A percentile compares a stretch with the other conserved stretches of the same genome.
phyloP scores from a whole-genome alignment of 768 basidiomycete species.

The Mycena galopus region DNA sequence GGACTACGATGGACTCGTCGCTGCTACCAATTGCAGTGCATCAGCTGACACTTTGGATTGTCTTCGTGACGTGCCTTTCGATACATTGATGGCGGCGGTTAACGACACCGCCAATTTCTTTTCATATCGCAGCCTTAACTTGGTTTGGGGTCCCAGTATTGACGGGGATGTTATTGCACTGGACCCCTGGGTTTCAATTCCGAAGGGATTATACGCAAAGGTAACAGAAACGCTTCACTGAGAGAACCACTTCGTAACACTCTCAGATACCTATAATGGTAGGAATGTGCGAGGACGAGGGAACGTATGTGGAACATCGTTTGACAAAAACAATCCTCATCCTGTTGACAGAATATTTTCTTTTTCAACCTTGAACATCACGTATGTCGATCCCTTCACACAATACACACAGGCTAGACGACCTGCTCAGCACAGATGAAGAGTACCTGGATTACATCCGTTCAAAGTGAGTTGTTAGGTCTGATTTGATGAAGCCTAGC shows the following conservation, averaged over 20 bases:
- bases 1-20: neutral
- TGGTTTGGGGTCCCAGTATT: neutral
- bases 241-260: neutral
- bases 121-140: neutral
- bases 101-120: neutral
- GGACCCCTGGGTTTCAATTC: neutral
- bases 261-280: slow-evolving; percentile 13
- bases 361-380: slow-evolving; percentile 9
- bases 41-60: neutral
- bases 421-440: neutral
- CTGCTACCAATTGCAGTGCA: neutral
- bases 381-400: neutral
- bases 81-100: neutral
- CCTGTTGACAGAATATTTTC: slow-evolving; percentile 3
- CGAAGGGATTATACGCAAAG: neutral
- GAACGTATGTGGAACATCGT: slow-evolving; percentile 7
- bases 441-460: slow-evolving; percentile 19
- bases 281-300: slow-evolving; percentile 18
- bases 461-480: slow-evolving; percentile 8
- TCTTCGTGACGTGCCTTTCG: neutral
- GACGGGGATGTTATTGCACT: neutral
- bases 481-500: neutral
- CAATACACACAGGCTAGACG: neutral
- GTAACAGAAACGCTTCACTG: neutral
- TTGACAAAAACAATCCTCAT: neutral